Evolutionary conservation across 768 basidiomycete species (phyloP).

Genomic region (Fomitopsis serialis): DNA sequence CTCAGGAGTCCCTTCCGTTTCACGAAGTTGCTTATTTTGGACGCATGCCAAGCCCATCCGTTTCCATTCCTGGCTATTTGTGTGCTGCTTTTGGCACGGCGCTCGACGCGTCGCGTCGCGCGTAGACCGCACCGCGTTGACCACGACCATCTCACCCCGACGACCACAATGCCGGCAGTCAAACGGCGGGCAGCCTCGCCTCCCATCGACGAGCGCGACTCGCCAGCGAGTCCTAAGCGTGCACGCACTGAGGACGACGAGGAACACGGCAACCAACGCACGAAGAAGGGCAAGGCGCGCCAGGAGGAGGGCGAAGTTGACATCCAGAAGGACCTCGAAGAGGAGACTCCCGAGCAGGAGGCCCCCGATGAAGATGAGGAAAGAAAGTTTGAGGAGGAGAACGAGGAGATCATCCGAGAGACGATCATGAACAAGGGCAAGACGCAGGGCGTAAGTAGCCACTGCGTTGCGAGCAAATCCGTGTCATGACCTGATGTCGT

Average conservation of each 20-base stretch:
- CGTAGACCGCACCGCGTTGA: not conserved
- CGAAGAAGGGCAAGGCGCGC: constrained; percentile 24
- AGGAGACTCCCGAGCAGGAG: constrained; percentile 20
- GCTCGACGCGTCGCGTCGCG: constrained; percentile 19
- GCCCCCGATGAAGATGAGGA: constrained; percentile 49
- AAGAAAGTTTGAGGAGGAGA: constrained; percentile 57
- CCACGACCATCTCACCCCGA: constrained; percentile 1
- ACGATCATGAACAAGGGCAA: constrained; percentile 41
- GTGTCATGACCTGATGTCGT: too few relatives aligned
- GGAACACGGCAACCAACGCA: constrained; percentile 3
- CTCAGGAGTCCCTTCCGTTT: too few relatives aligned
- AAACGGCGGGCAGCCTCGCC: constrained; percentile 42
- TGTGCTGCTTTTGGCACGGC: not conserved
- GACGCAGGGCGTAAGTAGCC: constrained; percentile 40
- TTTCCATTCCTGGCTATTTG: not conserved
- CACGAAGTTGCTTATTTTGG: too few relatives aligned
- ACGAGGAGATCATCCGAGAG: constrained; percentile 51
- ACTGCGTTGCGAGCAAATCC: not conserved
- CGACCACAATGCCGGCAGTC: constrained; percentile 32
- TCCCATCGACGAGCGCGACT: constrained; percentile 34
- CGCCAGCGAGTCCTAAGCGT: constrained; percentile 33
- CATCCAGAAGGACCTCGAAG: constrained; percentile 29
- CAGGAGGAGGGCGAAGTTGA: constrained; percentile 23
- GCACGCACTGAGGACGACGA: constrained; percentile 35
- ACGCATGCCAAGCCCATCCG: too few relatives aligned